Base-by-base conservation (phyloP, 805 yeast species). In the Candida pseudofarinosa region DNA sequence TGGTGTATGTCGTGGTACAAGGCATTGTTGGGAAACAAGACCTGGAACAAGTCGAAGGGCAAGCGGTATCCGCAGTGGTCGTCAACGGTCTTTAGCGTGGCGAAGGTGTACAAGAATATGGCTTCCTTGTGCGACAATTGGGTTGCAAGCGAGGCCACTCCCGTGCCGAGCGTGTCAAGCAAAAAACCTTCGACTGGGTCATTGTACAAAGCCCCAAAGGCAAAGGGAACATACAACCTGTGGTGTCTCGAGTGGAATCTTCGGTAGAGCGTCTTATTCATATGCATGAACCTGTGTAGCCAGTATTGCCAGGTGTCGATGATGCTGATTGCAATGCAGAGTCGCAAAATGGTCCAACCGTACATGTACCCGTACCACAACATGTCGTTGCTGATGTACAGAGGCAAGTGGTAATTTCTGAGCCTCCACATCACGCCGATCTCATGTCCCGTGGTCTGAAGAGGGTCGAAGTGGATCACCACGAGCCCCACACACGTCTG, bases 51-150 rank as follows among this genome's bases (percentile, higher is more conserved):
- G 63, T 93, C 99, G 62, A 71, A 85, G 13, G 98, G 98, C 43
- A 93, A 71, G 20, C 90, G 81, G 63, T 91, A 93, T n/a, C 99
- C 99, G 64, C 98, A 93, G 66, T 93, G 99, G 63, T 93, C 99
- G 62, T 93, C 98, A 39, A 93, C 96, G 1, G 99, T 93, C 65
- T 93, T 93, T 77, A 93, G 65, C 1, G 99, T 93, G 13, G 97
- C 87, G 61, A 93, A 88, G 1, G 91, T 81, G 65, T 74, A 93
- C 42, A 93, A 68, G 10, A 85, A 51, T 17, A 85, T 68, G 40
- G 83, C 70, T 65, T 93, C 98, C 44, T 96, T 80, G 38, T 88
- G 85, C 2, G 85, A 68, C 48, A 93, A 69, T 2, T 75, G 71
- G 1, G 85, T 76, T 5, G 79, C 48, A 32, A 86, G 50, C 45